Evolutionary conservation across 257 asterid genomes (phyloP), one percentile per base, ranked within the genome.

Genomic region (Solanum raphanifolium): DNA sequence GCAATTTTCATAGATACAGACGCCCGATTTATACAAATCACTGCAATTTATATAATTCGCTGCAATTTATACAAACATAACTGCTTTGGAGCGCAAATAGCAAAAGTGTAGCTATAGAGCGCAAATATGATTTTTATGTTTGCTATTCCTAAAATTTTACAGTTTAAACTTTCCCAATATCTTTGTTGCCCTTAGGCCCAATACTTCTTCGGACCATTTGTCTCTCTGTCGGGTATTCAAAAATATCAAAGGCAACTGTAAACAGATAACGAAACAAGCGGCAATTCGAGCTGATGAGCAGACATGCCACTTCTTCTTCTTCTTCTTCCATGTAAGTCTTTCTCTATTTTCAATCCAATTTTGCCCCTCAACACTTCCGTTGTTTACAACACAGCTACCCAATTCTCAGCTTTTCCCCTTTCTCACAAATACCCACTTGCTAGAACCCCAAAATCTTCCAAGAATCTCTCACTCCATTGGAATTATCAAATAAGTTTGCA

Each of bases 241-340:
- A 29, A 82, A 46, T 82, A 82, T 82, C 85, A 18, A 75, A 86
- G 36, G 35, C 83, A 71, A 52, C 83, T 41, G 88, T 38, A 52
- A 72, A 75, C 84, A 65, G 87, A 88, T 73, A 81, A 65, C 85
- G 69, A 68, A 81, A 79, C 82, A 75, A 87, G 86, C 87, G 88
- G 91, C 86, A 88, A 85, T 73, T 74, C 55, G 35, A 48, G 87
- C 87, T 81, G 76, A 88, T 83, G 88, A 87, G 91, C 91, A 93
- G 95, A 89, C 76, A 96, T 96, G 98, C 91, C 92, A 84, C 71
- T 90, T 90, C 91, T 90, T 68, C 93, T 90, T 66, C 93, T 90
- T 84, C 93, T 90, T 84, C 91, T 65, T 84, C 89, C 91, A 86
- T 88, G 90, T 87, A 92, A 92, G 58, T 87, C 88, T 29, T 87